Conservation (phyloP, 1,284 basidiomycete species). For the Sporisorium scitamineum region DNA sequence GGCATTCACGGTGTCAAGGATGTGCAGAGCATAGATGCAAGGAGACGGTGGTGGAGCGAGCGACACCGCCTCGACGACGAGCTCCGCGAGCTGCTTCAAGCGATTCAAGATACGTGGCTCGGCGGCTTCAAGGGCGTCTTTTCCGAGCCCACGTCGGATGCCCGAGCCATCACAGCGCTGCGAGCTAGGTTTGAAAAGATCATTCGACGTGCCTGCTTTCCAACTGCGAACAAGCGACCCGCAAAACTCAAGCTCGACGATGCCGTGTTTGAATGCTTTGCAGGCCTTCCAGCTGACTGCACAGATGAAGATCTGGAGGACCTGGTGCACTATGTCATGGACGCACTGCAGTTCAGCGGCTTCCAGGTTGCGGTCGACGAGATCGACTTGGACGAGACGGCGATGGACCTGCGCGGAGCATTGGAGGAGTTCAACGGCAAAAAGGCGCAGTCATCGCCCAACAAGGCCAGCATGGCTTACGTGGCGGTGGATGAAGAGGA, state of each 20-base stretch:
- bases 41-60: constrained; percentile 83
- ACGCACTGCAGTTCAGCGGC: constrained; percentile 92
- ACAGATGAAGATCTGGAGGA: constrained; percentile 93
- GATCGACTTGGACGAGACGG: constrained; percentile 88
- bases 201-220: constrained; percentile 72
- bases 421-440: constrained; percentile 59
- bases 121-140: constrained; percentile 84
- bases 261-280: constrained; percentile 84
- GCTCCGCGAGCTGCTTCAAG: constrained; percentile 80
- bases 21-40: constrained; percentile 77
- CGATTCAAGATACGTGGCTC: constrained; percentile 94
- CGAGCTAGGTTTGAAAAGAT: constrained; percentile 49
- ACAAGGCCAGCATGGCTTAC: constrained; percentile 37
- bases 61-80: constrained; percentile 81
- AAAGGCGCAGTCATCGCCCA: constrained; percentile 37
- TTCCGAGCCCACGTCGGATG: constrained; percentile 31
- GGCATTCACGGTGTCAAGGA: constrained; percentile 80
- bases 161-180: constrained; percentile 33
- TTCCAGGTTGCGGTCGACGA: constrained; percentile 89
- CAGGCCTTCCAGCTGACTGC: constrained; percentile 81
- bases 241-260: constrained; percentile 76
- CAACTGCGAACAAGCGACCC: constrained; percentile 69
- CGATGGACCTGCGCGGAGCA: constrained; percentile 58
- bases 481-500: constrained; percentile 34
- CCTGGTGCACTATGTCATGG: constrained; percentile 90